These are phyloP conservation scores for Pseudonitzschia multiseries DNA, from an alignment of 108 stramenopile genomes.

Conservation along the genomic window DNA sequence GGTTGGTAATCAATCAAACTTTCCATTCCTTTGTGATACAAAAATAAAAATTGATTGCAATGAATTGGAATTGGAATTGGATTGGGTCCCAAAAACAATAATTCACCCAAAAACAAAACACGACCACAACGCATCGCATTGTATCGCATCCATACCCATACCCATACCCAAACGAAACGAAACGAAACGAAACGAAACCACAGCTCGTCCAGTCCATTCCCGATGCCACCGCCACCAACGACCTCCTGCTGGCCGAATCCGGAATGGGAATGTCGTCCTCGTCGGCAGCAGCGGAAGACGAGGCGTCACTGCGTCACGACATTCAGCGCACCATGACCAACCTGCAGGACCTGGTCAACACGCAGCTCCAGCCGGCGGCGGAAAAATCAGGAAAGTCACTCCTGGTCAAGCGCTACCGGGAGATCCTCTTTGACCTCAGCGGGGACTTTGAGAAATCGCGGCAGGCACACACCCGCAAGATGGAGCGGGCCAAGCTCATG, in stretches of 20 bases:
- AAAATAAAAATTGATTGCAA: neutral
- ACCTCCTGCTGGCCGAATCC: constrained; percentile 61
- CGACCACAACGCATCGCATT: neutral
- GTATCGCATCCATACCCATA: too few relatives aligned
- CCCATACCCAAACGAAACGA: neutral
- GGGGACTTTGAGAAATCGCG: constrained; percentile 75
- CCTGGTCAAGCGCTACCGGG: constrained; percentile 80
- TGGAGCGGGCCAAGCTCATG: constrained; percentile 73
- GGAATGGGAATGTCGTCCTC: constrained; percentile 30
- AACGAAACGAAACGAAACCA: neutral
- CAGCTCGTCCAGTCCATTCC: constrained; percentile 41
- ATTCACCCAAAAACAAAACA: neutral
- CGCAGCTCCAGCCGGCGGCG: constrained; percentile 64
- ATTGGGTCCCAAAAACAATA: neutral
- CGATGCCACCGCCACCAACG: constrained; percentile 20
- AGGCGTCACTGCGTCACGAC: constrained; percentile 64
- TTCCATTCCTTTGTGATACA: neutral
- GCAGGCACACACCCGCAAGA: constrained; percentile 47
- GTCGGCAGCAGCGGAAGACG: constrained; percentile 59
- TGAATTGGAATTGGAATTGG: too few relatives aligned
- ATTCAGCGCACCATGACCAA: constrained; percentile 66
- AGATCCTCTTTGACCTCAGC: constrained; percentile 77
- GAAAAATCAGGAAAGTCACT: constrained; percentile 50
- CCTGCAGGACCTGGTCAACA: constrained; percentile 68
- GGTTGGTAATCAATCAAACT: too few relatives aligned